Evolutionary conservation across 1,139 yeast species (phyloP).

Genomic region (Nakaseomyces uthaithaninus): DNA sequence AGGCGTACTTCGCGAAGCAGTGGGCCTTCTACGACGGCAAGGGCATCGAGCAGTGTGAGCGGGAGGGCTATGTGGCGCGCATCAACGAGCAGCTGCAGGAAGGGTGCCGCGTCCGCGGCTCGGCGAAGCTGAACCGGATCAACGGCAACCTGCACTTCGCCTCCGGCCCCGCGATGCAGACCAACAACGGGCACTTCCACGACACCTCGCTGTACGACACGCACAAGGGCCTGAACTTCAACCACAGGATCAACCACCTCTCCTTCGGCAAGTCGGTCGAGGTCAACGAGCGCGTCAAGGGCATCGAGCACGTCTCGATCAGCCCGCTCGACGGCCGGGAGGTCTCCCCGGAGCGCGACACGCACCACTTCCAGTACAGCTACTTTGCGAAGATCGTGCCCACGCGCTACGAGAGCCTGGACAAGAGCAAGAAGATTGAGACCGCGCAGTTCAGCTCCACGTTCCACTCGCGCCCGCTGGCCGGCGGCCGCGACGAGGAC

Average conservation of each 20-base stretch:
- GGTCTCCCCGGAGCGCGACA: slow-evolving; percentile 41
- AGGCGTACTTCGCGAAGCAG: slow-evolving; percentile 64
- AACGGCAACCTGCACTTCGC: slow-evolving; percentile 92
- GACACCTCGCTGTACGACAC: slow-evolving; percentile 67
- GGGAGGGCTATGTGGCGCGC: slow-evolving; percentile 67
- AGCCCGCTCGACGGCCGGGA: slow-evolving; percentile 65
- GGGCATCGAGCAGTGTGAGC: slow-evolving; percentile 81
- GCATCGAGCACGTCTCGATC: slow-evolving; percentile 36
- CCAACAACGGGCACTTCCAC: slow-evolving; percentile 61
- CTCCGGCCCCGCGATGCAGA: slow-evolving; percentile 64
- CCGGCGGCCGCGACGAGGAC: slow-evolving; percentile 84
- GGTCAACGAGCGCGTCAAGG: slow-evolving; percentile 10
- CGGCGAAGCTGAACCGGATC: slow-evolving; percentile 71
- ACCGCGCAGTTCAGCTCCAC: slow-evolving; percentile 93
- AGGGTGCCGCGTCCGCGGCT: slow-evolving; percentile 83
- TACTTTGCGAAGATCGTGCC: slow-evolving; percentile 88
- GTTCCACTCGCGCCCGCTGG: slow-evolving; percentile 73
- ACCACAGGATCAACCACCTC: slow-evolving; percentile 70
- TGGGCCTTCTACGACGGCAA: slow-evolving; percentile 93
- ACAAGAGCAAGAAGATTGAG: slow-evolving; percentile 45
- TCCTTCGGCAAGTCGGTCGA: slow-evolving; percentile 68
- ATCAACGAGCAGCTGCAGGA: slow-evolving; percentile 56
- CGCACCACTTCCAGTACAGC: slow-evolving; percentile 48
- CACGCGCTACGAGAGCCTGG: slow-evolving; percentile 68
- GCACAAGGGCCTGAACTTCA: slow-evolving; percentile 50